Evolutionary conservation across 208 protist genomes (phyloP), one percentile per base, ranked within the genome.

Genomic region (Leishmania tarentolae): DNA sequence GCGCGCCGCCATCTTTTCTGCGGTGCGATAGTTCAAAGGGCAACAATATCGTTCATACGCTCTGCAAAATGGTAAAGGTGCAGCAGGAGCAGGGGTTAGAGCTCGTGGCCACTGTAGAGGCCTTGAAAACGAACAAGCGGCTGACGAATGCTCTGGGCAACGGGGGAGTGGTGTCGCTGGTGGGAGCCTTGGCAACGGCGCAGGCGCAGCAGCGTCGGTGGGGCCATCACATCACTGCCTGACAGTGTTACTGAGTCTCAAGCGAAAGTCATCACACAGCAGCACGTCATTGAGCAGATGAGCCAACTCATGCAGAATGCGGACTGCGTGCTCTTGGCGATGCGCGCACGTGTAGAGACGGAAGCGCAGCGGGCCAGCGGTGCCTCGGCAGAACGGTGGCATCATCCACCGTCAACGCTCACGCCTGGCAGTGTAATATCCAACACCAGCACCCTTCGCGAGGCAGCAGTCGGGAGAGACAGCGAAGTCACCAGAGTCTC

Each of bases 11-110:
- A 83, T 85, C 15, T 79, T 94, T 40, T 73, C 80, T 2, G 82
- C 92, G 28, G 84, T 94, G 47, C 71, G 85, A 28, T 71, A 75
- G 56, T 86, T 94, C 79, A 87, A 85, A 61, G 52, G 91, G 91
- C 53, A 92, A 90, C 76, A 78, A 76, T 2, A 86, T 93, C 53
- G 83, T 93, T 52, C 83, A 87, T 47, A 82, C 76, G 42, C 79
- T 94, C 78, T 88, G 87, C 78, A 61, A 86, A 73, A 63, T 83
- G 1, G 53, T 93, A 19, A 84, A 80, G 72, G 73, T 47, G 47
- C 84, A 88, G 70, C 76, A 94, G 76, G 42, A 79, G 65, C 80
- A 90, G 52, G 83, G 76, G 35, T 63, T 80, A 53, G 80, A 84
- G 57, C 83, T 88, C 46, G 57, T 74, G n/a, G 86, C 85, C 46